Base-by-base conservation (phyloP, 257 asterid species). In the Parsonsia alboflavescens region DNA sequence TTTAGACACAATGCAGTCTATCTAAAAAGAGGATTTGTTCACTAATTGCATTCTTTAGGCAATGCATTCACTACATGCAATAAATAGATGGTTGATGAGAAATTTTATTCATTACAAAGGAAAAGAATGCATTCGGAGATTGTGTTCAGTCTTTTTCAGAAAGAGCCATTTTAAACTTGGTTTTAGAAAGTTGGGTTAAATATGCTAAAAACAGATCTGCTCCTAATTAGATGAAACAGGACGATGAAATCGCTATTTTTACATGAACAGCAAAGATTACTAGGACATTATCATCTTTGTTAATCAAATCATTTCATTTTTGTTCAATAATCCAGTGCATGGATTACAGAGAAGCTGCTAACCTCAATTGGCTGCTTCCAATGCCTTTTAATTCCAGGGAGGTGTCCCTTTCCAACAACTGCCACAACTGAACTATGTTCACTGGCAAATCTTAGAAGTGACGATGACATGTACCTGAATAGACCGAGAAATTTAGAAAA, bases 341-440 rank as follows among this genome's bases (percentile, higher is more conserved):
- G 59, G 48, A 36, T 5, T n/a, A 41, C 49, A 44, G 49, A 68
- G 12, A 48, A 63, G 61, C n/a, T 33, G 62, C 86, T 80, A 78
- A 93, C 99, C 79, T 89, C 91, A 62, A 94, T 83, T n/a, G 91
- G 96, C 77, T 89, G 97, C 79, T 84, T 75, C 97, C 97, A 94
- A 85, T 89, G 81, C 79, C 86, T 86, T 78, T 86, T 85, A 74
- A 94, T 90, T 79, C 97, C 99, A 10, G 89, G 83, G 26, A 90
- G 84, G 82, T 94, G 99, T 44, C 97, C 97, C 85, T 86, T 92
- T 39, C 99, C 99, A 71, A 94, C 96, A 50, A 92, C 97, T 42
- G 97, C 99, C 58, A 92, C 96, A 67, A 94, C 97, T 3, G 97
- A 90, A 67, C 82, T 88, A 79, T 90, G 92, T 82, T 90, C 87